Evolutionary conservation across 176 grass and related monocot species (phyloP).

Genomic region (Eragrostis nindensis): DNA sequence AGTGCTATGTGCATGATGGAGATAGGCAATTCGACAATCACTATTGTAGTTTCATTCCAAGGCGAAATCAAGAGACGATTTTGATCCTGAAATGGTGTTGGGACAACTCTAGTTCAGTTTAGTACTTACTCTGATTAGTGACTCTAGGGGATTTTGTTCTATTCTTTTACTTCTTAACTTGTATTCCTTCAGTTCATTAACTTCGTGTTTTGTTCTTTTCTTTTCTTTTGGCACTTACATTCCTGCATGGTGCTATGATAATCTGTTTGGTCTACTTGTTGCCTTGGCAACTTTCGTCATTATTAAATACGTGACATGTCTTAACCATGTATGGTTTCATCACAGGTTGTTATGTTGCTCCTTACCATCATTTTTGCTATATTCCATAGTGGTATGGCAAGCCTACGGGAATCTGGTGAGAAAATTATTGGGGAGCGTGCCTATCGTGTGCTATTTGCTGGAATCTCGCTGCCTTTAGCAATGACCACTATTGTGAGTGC

Average conservation of each 20-base stretch:
- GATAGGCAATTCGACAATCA: not conserved
- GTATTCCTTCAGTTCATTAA: not conserved
- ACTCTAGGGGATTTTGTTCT: too few relatives aligned
- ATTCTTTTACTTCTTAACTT: not conserved
- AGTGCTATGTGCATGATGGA: not conserved
- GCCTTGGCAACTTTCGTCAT: constrained; percentile 10
- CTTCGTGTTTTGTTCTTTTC: not conserved
- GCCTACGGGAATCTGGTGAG: constrained; percentile 78
- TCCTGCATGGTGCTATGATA: not conserved
- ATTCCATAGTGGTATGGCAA: constrained; percentile 93
- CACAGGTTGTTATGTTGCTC: constrained; percentile 78
- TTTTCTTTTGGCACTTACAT: not conserved
- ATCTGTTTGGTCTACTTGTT: not conserved
- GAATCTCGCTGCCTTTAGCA: constrained; percentile 86
- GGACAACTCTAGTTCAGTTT: too few relatives aligned
- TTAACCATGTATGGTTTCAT: not conserved
- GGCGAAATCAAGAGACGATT: not conserved
- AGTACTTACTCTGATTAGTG: too few relatives aligned
- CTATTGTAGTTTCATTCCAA: not conserved
- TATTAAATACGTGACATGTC: not conserved
- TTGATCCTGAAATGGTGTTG: not conserved
- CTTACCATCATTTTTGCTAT: constrained; percentile 82
- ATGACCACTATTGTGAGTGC: constrained; percentile 82
- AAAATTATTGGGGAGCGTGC: constrained; percentile 83
- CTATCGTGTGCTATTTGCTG: constrained; percentile 86